These are phyloP conservation scores for Chloranthus sessilifolius DNA, from an alignment of 164 flowering plant species.

Conservation along the genomic window DNA sequence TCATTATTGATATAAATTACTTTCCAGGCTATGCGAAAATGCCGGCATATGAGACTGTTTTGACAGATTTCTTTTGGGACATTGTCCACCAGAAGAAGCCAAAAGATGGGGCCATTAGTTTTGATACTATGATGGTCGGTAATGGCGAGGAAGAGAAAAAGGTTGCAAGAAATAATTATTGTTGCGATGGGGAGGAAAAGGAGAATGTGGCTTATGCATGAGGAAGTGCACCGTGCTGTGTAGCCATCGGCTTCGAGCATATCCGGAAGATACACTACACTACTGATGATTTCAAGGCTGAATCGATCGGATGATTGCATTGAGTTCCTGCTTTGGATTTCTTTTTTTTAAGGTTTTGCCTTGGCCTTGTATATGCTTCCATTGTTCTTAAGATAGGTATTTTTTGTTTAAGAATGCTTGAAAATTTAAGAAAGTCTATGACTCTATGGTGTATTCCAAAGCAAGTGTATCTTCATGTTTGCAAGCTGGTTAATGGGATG, in stretches of 20 bases:
- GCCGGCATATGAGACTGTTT: conserved; percentile 65
- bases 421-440: conserved; percentile 18
- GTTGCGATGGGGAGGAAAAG: too few relatives aligned
- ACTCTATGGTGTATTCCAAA: too few relatives aligned
- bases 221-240: neutral
- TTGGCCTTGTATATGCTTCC: conserved; percentile 30
- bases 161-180: conserved; percentile 21
- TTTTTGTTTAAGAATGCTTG: conserved; percentile 26
- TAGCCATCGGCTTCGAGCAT: neutral
- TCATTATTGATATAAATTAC: conserved; percentile 77
- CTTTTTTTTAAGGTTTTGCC: conserved; percentile 17
- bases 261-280: too few relatives aligned
- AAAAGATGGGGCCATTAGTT: neutral
- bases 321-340: conserved; percentile 18
- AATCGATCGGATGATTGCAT: conserved; percentile 14
- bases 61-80: conserved; percentile 69
- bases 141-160: conserved; percentile 23
- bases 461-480: conserved; percentile 19
- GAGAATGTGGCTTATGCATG: conserved; percentile 16
- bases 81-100: conserved; percentile 23
- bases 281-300: too few relatives aligned
- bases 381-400: conserved; percentile 26
- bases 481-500: conserved; percentile 9
- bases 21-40: conserved; percentile 87
- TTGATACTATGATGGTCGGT: neutral